Conservation (phyloP, 2,329 filamentous ascomycete genomes). For the Apiospora malaysiana region DNA sequence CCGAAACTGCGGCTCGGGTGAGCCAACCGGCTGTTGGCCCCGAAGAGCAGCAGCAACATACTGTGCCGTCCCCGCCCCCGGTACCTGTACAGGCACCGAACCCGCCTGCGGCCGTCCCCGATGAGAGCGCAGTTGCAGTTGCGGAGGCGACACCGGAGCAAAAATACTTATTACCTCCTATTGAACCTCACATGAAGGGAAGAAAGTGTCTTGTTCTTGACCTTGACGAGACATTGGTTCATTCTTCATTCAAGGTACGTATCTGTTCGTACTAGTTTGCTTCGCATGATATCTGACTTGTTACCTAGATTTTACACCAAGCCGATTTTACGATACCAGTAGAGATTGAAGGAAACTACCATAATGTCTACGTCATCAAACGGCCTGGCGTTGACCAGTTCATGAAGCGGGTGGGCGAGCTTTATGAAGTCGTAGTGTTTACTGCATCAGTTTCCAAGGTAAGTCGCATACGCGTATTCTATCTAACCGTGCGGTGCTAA, state of each 20-base stretch:
- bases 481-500: slow-evolving; percentile 27
- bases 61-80: slow-evolving; percentile 53
- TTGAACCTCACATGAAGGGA: slow-evolving; percentile 79
- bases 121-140: slow-evolving; percentile 48
- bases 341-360: slow-evolving; percentile 97
- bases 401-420: slow-evolving; percentile 96
- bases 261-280: background rate
- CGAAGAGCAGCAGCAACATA: slow-evolving; percentile 47
- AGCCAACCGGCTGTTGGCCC: slow-evolving; percentile 48
- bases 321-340: slow-evolving; percentile 99
- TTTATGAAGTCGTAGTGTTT: slow-evolving; percentile 98
- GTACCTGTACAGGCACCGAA: slow-evolving; percentile 51
- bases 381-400: slow-evolving; percentile 98
- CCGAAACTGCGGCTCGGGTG: slow-evolving; percentile 52
- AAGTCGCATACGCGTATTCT: slow-evolving; percentile 36
- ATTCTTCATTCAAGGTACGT: slow-evolving; percentile 96
- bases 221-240: slow-evolving; percentile 94
- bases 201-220: slow-evolving; percentile 95
- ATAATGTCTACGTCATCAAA: slow-evolving; percentile 99
- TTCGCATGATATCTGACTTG: slow-evolving; percentile 1
- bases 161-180: slow-evolving; percentile 81
- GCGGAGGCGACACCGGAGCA: slow-evolving; percentile 55
- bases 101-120: slow-evolving; percentile 38
- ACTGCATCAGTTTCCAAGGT: slow-evolving; percentile 98
- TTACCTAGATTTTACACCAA: slow-evolving; percentile 86